Base-by-base conservation (phyloP, 768 basidiomycete genomes). In the Lentinula lateritia region DNA sequence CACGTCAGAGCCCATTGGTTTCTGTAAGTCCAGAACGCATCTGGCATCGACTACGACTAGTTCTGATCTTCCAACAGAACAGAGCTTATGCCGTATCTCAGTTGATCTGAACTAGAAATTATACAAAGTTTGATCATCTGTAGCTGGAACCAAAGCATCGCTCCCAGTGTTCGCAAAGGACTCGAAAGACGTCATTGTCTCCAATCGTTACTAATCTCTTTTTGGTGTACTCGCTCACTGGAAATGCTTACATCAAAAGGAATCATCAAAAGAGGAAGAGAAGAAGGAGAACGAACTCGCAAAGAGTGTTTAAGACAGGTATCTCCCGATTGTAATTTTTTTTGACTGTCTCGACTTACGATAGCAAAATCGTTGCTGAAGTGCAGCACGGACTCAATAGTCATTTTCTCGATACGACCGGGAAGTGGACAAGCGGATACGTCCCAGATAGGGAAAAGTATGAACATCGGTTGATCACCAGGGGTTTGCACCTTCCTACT, bases 221-320 rank as follows among this genome's bases (percentile, higher is more conserved):
- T 18, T n/a, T 34, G 15, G 41, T 9, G 12, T 8, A 5, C 28
- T 28, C 18, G 23, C 28, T 41, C 12, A 32, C 18, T 38, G 36
- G 9, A 6, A 35, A 20, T 34, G 35, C 35, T 18, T 10, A 10
- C 54, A 69, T 75, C 74, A 73, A 73, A 82, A 79, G 63, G 82
- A 82, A 61, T 83, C 83, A 63, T 82, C 82, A 58, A 83, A 83
- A 65, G 83, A 87, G 20, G 87, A 87, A 78, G 87, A 87, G 78
- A 93, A 90, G 66, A 93, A 95, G 65, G 93, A 95, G 58, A 94
- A 88, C 60, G 86, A 91, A 64, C 78, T 98, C 28, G 82, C 83
- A 16, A 95, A 95, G 79, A 88, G 88, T n/a, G 91, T 95, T 28
- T 89, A 87, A 72, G 96, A 99, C 70, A 89, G 93, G 93, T 91